Conservation (phyloP, 2,329 filamentous ascomycete species). For the Trichoderma sp. region DNA sequence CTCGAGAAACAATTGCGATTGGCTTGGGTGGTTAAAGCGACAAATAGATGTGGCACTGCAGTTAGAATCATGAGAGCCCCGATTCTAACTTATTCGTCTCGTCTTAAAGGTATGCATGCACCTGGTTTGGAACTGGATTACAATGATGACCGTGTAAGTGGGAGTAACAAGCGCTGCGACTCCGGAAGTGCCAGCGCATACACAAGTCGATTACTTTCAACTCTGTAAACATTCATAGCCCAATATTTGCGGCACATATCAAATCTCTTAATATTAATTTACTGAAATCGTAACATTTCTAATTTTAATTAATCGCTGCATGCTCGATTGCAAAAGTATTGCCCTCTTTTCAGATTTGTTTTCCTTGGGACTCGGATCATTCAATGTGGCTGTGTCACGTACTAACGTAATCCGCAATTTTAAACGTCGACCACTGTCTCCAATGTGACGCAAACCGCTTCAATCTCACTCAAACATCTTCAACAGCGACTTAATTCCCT, state of each 20-base stretch:
- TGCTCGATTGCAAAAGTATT: not conserved
- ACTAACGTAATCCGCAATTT: constrained; percentile 9
- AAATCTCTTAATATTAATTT: not conserved
- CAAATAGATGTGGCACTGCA: not conserved
- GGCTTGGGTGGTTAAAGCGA: accelerated
- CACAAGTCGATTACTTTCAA: no score
- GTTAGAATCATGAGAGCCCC: not conserved
- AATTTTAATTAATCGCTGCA: not conserved
- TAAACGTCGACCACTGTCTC: not conserved
- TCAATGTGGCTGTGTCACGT: constrained; percentile 1
- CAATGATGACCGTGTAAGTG: not conserved
- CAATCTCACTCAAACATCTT: not conserved
- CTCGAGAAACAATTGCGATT: not conserved
- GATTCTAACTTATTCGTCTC: not conserved
- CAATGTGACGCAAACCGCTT: not conserved
- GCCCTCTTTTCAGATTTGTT: not conserved
- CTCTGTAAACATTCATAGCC: not conserved
- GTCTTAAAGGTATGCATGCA: not conserved
- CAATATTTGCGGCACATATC: not conserved
- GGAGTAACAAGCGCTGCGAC: no score
- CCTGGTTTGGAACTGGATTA: not conserved
- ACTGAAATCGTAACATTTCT: not conserved
- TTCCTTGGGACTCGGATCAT: not conserved
- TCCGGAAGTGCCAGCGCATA: no score
- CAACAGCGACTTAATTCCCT: not conserved